Evolutionary conservation across 2,329 filamentous ascomycete species (phyloP), one percentile per base, ranked within the genome.

Genomic region (Talaromyces rugulosus): DNA sequence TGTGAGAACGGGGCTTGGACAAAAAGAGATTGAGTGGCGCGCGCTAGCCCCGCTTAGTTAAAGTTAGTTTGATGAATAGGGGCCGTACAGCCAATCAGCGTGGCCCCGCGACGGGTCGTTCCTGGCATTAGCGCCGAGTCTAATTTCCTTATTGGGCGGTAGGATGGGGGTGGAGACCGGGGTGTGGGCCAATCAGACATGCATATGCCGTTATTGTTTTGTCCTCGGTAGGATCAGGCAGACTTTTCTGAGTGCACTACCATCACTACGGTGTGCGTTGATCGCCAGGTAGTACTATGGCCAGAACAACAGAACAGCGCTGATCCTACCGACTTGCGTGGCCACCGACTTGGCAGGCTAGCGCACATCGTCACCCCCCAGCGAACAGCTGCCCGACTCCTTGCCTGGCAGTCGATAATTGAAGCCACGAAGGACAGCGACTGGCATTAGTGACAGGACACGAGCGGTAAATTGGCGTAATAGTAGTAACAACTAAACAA

Each of bases 371-470:
- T 27, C 44, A 18, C 5, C 33, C 12, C 8, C 8, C 33, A 36
- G 7, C 33, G 8, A 36, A 7, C 33, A 36, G 40, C 51, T 53
- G 28, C 28, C 7, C 9, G 18, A 28, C 33, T 55, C 52, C 33
- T 31, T 31, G 30, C 52, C 50, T 36, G 28, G 52, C 52, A 55
- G 52, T 55, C 28, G 28, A 55, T 55, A 36, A 55, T 55, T 55
- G 30, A 6, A 28, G 52, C 52, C 52, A 36, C 28, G 30, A 55
- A 6, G n/a, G 16, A 11, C 5, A 4, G 6, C 30, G 51, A 18
- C n/a, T 9, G 18, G 44, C 9, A 11, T 23, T 5, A 5, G 23
- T 9, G 44, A 47, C 11, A 2, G 23, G 18, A 5, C 16, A 12
- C 18, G 23, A 47, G 3, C 23, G 23, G 23, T 23, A 2, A 23